Conservation (phyloP, 2,329 filamentous ascomycete genomes). For the Xylariomycetidae sp. region DNA sequence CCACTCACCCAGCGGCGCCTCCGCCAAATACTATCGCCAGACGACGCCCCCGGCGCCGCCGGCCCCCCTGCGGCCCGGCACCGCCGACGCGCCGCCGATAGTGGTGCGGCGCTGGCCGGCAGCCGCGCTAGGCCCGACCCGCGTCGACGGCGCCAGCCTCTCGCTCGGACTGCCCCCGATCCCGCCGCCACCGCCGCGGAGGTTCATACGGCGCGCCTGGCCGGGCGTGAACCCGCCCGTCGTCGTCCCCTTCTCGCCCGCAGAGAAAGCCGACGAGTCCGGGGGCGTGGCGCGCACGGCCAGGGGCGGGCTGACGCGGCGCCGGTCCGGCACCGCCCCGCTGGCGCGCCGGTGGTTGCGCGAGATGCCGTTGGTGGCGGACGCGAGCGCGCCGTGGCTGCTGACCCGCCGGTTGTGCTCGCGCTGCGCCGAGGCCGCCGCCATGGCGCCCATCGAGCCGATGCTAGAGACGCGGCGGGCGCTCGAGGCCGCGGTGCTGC, state of each 20-base stretch:
- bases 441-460: constrained; percentile 31
- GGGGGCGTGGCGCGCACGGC: constrained; percentile 47
- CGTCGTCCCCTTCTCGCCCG: constrained; percentile 21
- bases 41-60: too few relatives aligned
- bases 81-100: too few relatives aligned
- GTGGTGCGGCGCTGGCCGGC: too few relatives aligned
- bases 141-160: neutral
- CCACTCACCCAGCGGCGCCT: too few relatives aligned
- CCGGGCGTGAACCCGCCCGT: constrained; percentile 39
- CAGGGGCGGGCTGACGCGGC: constrained; percentile 47
- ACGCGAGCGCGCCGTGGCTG: constrained; percentile 33
- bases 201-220: constrained; percentile 53
- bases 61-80: too few relatives aligned
- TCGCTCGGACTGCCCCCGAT: neutral
- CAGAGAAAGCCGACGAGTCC: constrained; percentile 28
- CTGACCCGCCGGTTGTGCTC: constrained; percentile 31
- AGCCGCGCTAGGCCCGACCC: too few relatives aligned
- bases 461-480: constrained; percentile 41
- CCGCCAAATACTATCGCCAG: too few relatives aligned
- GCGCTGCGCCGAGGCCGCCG: constrained; percentile 23
- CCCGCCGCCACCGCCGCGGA: constrained; percentile 26
- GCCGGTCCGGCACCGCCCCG: constrained; percentile 42
- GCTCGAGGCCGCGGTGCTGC: constrained; percentile 16
- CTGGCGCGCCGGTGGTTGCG: constrained; percentile 45
- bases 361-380: constrained; percentile 51